These are phyloP conservation scores for Colletotrichum costaricense DNA, from an alignment of 2,329 filamentous ascomycete genomes.

Conservation along the genomic window DNA sequence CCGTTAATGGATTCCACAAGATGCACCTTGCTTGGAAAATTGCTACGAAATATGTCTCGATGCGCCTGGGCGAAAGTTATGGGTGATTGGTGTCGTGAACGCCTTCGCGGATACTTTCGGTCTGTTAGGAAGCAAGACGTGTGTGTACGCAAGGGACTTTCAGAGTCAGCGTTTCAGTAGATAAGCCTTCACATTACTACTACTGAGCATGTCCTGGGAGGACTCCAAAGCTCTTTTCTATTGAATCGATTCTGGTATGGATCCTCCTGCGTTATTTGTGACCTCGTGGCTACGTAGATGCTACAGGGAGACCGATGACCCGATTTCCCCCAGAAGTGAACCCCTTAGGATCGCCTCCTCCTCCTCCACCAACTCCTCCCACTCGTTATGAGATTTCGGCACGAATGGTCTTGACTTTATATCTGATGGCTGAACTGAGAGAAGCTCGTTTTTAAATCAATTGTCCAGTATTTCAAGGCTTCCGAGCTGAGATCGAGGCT, in stretches of 20 bases:
- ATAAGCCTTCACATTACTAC: neutral
- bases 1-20: neutral
- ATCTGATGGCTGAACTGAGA: neutral
- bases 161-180: neutral
- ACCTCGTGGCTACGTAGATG: too few species aligned
- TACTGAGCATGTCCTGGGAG: neutral
- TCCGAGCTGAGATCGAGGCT: too few species aligned
- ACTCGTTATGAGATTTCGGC: too few species aligned
- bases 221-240: neutral
- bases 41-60: neutral
- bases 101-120: neutral
- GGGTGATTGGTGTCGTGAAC: neutral
- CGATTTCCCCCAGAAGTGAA: too few species aligned
- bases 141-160: neutral
- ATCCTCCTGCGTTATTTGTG: too few species aligned
- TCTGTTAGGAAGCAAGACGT: neutral
- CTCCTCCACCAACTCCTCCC: too few species aligned
- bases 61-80: neutral
- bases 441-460: too few species aligned
- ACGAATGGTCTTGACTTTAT: too few species aligned
- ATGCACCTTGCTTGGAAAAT: neutral
- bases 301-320: too few species aligned
- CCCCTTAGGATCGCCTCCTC: too few species aligned
- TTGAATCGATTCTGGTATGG: too few species aligned
- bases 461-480: too few species aligned